Evolutionary conservation across 2,329 filamentous ascomycete genomes (phyloP).

Genomic region (Penicillium sp.): DNA sequence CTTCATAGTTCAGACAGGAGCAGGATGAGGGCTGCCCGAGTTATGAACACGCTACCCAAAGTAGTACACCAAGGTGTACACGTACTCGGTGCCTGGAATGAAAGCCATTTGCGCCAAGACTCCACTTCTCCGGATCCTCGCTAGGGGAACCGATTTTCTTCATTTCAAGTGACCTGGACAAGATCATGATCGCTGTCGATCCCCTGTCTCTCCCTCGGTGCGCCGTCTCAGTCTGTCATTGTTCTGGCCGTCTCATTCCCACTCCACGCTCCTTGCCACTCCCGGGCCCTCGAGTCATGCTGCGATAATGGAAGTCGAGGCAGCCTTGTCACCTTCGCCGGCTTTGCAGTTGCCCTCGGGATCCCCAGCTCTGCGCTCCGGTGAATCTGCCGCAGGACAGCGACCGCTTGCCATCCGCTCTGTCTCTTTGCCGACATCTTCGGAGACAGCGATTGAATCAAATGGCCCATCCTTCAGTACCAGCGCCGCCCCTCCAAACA

Average conservation of each 20-base stretch:
- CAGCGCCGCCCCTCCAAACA: slow-evolving; percentile 18
- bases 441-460: slow-evolving; percentile 17
- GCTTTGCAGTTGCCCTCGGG: slow-evolving; percentile 23
- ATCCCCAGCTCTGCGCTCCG: slow-evolving; percentile 22
- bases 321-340: slow-evolving; percentile 24
- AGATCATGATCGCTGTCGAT: slow-evolving; percentile 9
- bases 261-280: slow-evolving; percentile 8
- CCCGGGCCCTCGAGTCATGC: slow-evolving; percentile 27
- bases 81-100: slow-evolving; percentile 2
- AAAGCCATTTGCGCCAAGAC: slow-evolving; percentile 16
- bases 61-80: neutral
- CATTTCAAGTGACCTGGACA: slow-evolving; percentile 12
- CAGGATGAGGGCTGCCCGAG: too few species aligned
- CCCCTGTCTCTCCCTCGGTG: slow-evolving; percentile 13
- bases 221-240: slow-evolving; percentile 1
- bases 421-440: slow-evolving; percentile 22
- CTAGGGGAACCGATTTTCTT: slow-evolving; percentile 12
- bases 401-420: slow-evolving; percentile 23
- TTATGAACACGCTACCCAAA: neutral
- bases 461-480: slow-evolving; percentile 23
- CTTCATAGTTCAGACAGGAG: too few species aligned
- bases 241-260: neutral
- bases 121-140: slow-evolving; percentile 14
- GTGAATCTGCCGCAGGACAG: slow-evolving; percentile 22
- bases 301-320: slow-evolving; percentile 31